phyloP scores from a whole-genome alignment of 371 early-diverging fungal genomes.

The Syncephalastrum contaminatum region DNA sequence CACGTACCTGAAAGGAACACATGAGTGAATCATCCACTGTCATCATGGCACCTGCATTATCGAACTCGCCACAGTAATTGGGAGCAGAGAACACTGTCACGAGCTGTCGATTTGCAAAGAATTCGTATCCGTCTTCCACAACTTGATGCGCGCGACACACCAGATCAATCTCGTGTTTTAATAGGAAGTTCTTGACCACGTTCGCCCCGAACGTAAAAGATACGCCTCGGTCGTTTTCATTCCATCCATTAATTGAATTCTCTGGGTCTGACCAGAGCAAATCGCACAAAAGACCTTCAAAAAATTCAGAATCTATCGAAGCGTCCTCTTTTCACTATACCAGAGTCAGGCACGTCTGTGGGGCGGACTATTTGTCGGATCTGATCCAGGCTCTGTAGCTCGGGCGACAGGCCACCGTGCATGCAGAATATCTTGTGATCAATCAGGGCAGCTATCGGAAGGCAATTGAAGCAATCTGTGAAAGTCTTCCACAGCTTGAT shows the following conservation, averaged over 20 bases:
- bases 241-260: conserved; percentile 81
- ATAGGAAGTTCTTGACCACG: conserved; percentile 86
- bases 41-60: conserved; percentile 96
- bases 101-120: conserved; percentile 91
- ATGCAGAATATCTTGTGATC: conserved; percentile 97
- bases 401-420: conserved; percentile 98
- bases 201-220: conserved; percentile 91
- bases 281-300: conserved; percentile 73
- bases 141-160: conserved; percentile 98
- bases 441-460: conserved; percentile 95
- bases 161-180: conserved; percentile 89
- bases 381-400: conserved; percentile 88
- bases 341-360: conserved; percentile 94
- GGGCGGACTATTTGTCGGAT: conserved; percentile 89
- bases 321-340: conserved; percentile 9
- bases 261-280: conserved; percentile 92
- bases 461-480: conserved; percentile 96
- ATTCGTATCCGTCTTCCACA: conserved; percentile 99
- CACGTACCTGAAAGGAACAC: conserved; percentile 82
- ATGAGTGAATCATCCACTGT: conserved; percentile 89
- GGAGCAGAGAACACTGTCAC: conserved; percentile 98
- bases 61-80: conserved; percentile 99
- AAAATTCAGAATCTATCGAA: neutral
- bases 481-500: conserved; percentile 97
- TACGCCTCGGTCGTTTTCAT: conserved; percentile 98